A percentile compares a stretch with the other conserved stretches of the same genome.
These are phyloP conservation scores for Phaeomoniella chlamydospora DNA, from an alignment of 2,329 filamentous ascomycete genomes.

Conservation along the genomic window DNA sequence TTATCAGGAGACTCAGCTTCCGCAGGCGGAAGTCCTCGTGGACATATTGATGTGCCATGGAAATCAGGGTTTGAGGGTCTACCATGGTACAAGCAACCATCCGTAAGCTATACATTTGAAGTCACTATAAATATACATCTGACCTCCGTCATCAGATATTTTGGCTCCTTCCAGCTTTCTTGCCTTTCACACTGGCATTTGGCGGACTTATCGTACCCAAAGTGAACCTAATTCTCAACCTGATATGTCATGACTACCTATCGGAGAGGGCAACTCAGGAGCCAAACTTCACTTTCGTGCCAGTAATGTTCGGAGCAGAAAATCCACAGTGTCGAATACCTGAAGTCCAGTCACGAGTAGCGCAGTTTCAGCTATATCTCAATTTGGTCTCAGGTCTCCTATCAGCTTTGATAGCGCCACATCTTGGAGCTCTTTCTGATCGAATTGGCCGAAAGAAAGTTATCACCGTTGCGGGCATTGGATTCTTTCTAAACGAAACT, in stretches of 20 bases:
- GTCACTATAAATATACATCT: slow-evolving; percentile 3
- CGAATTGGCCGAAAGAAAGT: slow-evolving; percentile 66
- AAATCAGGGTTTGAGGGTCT: slow-evolving; percentile 23
- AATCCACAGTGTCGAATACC: slow-evolving; percentile 71
- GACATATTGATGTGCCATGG: slow-evolving; percentile 9
- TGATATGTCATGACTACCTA: slow-evolving; percentile 76
- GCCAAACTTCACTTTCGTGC: slow-evolving; percentile 45
- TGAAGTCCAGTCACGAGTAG: slow-evolving; percentile 61
- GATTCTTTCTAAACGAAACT: slow-evolving; percentile 60
- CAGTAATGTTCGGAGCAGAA: slow-evolving; percentile 51
- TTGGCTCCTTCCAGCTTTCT: slow-evolving; percentile 71
- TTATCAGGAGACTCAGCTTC: slow-evolving; percentile 6
- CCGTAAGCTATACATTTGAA: slow-evolving; percentile 20
- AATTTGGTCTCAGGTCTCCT: slow-evolving; percentile 62
- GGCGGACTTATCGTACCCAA: slow-evolving; percentile 77
- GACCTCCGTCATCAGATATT: slow-evolving; percentile 41
- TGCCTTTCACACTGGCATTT: slow-evolving; percentile 71
- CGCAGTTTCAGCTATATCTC: slow-evolving; percentile 64
- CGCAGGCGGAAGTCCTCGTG: slow-evolving; percentile 4
- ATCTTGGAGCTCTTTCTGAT: slow-evolving; percentile 74
- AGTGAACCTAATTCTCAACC: slow-evolving; percentile 68
- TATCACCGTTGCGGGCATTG: slow-evolving; percentile 57
- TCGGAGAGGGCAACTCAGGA: slow-evolving; percentile 47
- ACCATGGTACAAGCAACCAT: slow-evolving; percentile 35
- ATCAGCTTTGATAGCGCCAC: slow-evolving; percentile 68